Conservation (phyloP, 208 protist species). For the Histomonas meleagridis region DNA sequence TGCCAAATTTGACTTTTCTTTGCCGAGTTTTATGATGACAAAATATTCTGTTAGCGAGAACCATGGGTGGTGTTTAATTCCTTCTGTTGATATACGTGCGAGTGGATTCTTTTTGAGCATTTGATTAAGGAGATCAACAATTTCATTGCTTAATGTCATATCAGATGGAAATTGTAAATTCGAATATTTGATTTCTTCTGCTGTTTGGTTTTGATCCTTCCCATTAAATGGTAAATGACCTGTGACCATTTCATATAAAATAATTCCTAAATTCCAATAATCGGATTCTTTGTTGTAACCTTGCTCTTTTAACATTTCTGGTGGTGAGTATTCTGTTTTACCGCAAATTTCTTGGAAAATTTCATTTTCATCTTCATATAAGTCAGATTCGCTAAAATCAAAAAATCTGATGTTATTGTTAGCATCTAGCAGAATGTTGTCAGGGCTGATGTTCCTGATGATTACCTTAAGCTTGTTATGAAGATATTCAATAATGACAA, state of each 20-base stretch:
- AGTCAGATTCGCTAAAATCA: not conserved
- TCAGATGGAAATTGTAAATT: not conserved
- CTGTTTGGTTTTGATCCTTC: not conserved
- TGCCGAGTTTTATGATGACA: not conserved
- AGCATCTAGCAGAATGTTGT: not conserved
- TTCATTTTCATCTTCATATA: not conserved
- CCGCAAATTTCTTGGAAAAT: not conserved
- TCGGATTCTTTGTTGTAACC: not conserved
- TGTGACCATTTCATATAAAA: conserved; percentile 2
- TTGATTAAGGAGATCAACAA: not conserved
- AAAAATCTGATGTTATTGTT: not conserved
- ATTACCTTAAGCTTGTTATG: not conserved
- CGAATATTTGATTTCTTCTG: not conserved
- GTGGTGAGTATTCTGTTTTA: not conserved
- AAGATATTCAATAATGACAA: not conserved
- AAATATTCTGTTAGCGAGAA: not conserved
- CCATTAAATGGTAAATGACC: not conserved
- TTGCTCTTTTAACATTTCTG: not conserved
- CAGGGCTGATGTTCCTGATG: not conserved
- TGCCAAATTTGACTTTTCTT: too few species aligned
- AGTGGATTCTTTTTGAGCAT: not conserved
- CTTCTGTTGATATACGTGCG: not conserved
- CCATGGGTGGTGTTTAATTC: not conserved
- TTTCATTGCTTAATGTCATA: not conserved
- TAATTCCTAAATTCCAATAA: not conserved